Percentiles rank a stretch among this genome's conserved stretches.
Evolutionary conservation across 345 rosid species (phyloP).

Genomic region (Diplotaxis tenuifolia): DNA sequence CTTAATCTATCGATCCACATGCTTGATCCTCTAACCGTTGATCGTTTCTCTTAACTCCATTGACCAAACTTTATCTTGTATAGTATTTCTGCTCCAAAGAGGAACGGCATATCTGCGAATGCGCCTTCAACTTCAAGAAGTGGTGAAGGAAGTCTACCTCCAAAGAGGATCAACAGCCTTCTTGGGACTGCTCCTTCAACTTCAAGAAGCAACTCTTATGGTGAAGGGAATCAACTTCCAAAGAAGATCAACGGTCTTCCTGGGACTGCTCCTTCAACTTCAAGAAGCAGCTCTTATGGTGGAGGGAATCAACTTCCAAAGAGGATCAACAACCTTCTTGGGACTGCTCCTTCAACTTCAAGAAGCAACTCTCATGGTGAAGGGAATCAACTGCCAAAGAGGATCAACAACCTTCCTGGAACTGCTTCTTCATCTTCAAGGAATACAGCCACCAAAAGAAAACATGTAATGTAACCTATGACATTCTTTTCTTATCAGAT

Average conservation of each 20-base stretch:
- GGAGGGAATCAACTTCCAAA: not conserved
- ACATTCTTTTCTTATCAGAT: not conserved
- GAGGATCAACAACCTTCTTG: conserved; percentile 9
- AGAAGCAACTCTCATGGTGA: conserved; percentile 2
- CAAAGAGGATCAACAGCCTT: not conserved
- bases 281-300: not conserved
- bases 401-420: conserved; percentile 5
- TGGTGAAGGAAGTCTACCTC: not conserved
- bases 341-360: conserved; percentile 21
- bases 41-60: not conserved
- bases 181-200: not conserved
- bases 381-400: conserved; percentile 16
- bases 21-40: not conserved
- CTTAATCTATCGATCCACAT: not conserved
- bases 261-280: not conserved
- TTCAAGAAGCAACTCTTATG: not conserved
- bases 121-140: not conserved
- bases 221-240: not conserved
- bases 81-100: conserved; percentile 35
- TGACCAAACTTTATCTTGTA: not conserved
- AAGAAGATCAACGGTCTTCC: not conserved
- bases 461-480: conserved; percentile 19
- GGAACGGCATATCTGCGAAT: not conserved
- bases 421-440: conserved; percentile 21
- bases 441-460: conserved; percentile 17